Percentiles rank a stretch among this genome's conserved stretches.
Conservation (phyloP, 495 filamentous ascomycete genomes). For the Parathielavia hyrcaniae region DNA sequence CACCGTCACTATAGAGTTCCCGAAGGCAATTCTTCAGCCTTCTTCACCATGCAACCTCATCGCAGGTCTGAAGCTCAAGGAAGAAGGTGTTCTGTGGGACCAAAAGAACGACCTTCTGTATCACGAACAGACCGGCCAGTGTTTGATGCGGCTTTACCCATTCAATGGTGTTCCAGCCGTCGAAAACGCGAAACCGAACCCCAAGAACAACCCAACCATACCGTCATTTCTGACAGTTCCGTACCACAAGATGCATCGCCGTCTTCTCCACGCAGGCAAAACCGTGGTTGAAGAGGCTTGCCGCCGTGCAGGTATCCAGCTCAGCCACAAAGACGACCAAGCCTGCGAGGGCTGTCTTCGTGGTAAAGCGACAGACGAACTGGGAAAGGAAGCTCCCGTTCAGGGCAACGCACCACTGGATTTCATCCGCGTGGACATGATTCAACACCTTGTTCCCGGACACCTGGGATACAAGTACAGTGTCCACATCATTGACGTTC, state of each 20-base stretch:
- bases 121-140: background rate
- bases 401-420: background rate
- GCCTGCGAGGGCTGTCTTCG: background rate
- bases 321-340: background rate
- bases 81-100: background rate
- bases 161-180: background rate
- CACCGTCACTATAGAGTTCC: background rate
- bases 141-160: background rate
- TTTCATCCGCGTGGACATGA: background rate
- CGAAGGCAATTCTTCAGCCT: background rate
- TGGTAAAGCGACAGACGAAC: background rate
- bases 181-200: background rate
- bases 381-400: background rate
- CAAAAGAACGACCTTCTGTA: background rate
- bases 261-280: background rate
- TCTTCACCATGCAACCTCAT: background rate
- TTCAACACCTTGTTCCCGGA: background rate
- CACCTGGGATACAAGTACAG: background rate
- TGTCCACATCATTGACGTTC: conserved; percentile 1
- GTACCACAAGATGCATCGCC: background rate
- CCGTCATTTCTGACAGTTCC: too few relatives aligned
- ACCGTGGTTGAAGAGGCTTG: background rate
- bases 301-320: background rate
- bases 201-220: background rate
- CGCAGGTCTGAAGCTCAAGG: background rate